Base-by-base conservation (phyloP, 2,329 filamentous ascomycete species). In the Talaromyces sp. region DNA sequence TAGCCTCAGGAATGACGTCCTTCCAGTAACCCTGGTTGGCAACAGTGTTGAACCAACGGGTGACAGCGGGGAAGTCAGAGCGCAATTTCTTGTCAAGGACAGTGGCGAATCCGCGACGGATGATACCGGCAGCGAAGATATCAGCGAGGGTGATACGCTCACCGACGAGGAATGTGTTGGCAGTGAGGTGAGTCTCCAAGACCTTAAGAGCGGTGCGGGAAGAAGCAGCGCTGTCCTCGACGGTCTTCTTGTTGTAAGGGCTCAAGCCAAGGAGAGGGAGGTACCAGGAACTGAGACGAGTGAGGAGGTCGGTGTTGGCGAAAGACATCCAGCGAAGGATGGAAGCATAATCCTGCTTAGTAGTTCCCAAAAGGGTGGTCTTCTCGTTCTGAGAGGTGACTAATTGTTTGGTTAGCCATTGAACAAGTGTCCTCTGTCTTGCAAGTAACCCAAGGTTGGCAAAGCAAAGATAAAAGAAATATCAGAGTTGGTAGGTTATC, bases 311-410 rank as follows among this genome's bases (percentile, higher is more conserved):
- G 65, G 81, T 78, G 88, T 98, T 99, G 86, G 89, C 90, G 82
- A 88, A 98, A 69, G 93, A 98, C 89, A 97, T 88, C 95, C 95
- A 99, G 82, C 90, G 91, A 77, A 99, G 85, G 80, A 99, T 99
- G 71, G 93, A 93, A 73, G 95, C 95, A 81, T 98, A 93, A 88
- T 99, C 95, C 85, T 99, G 93, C 90, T 99, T 99, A 83, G 93
- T 99, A 89, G 98, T 98, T 77, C 95, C 95, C 73, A 99, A 88
- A 70, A 99, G 92, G 71, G 92, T 96, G 73, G 95, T 99, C 90
- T 98, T 98, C 89, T 98, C 95, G 81, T 99, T 99, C 84, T 99
- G 95, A 72, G 95, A 98, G 74, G 95, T 92, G 78, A 99, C 95
- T 98, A 65, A 12, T 76, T 66, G 37, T 60, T 64, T 58, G 58